Evolutionary conservation across 2,329 filamentous ascomycete species (phyloP).

Genomic region (Geoglossum cookeanum): DNA sequence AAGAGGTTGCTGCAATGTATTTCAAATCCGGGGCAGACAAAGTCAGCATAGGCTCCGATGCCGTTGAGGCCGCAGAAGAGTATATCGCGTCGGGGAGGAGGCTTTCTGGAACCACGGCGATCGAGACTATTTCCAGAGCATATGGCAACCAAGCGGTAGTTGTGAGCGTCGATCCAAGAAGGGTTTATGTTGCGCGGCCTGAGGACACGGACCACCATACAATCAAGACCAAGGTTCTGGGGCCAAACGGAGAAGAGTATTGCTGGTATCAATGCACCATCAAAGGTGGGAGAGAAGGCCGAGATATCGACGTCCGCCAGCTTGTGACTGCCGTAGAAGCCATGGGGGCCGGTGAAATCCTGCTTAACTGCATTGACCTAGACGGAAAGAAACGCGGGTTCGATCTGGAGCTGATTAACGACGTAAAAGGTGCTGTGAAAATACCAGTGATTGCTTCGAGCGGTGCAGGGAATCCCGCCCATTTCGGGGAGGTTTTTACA

Average conservation of each 20-base stretch:
- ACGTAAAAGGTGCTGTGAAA: constrained; percentile 69
- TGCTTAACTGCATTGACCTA: constrained; percentile 94
- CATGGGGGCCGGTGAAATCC: constrained; percentile 85
- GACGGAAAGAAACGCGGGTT: constrained; percentile 92
- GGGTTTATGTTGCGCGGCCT: constrained; percentile 60
- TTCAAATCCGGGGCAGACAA: constrained; percentile 96
- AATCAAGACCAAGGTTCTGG: constrained; percentile 48
- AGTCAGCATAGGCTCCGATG: constrained; percentile 89
- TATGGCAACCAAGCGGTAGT: constrained; percentile 97
- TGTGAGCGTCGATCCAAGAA: constrained; percentile 82
- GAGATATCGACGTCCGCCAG: constrained; percentile 82
- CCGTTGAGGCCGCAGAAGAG: constrained; percentile 78
- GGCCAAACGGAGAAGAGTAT: constrained; percentile 56
- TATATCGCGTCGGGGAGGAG: constrained; percentile 55
- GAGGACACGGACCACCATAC: constrained; percentile 56
- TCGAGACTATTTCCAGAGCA: constrained; percentile 82
- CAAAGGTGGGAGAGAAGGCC: constrained; percentile 84
- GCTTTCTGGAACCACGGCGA: constrained; percentile 66
- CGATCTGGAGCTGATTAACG: constrained; percentile 74
- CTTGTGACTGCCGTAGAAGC: constrained; percentile 77
- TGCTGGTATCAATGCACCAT: constrained; percentile 98
- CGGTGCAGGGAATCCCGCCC: constrained; percentile 68
- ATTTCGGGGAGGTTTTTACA: constrained; percentile 82
- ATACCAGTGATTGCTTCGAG: constrained; percentile 94
- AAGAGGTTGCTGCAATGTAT: constrained; percentile 91